Conservation (phyloP, 2,329 filamentous ascomycete species). For the Periconia sp. region DNA sequence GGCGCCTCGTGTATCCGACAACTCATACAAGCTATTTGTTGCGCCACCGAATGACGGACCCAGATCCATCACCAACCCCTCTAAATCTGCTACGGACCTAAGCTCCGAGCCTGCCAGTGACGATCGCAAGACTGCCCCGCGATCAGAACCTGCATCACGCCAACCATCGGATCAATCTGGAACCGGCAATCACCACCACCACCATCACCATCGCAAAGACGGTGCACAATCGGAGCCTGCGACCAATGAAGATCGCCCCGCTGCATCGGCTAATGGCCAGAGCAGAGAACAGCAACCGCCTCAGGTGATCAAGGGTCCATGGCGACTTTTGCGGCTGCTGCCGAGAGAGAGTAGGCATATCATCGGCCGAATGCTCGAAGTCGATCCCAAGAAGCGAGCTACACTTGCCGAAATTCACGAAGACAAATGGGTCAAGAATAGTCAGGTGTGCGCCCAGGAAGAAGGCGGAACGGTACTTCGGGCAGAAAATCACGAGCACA, state of each 20-base stretch:
- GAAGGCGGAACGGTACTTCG: constrained; percentile 74
- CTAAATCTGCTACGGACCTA: constrained; percentile 40
- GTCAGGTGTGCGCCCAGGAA: constrained; percentile 81
- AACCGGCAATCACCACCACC: constrained; percentile 33
- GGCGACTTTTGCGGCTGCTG: constrained; percentile 84
- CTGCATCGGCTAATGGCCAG: constrained; percentile 21
- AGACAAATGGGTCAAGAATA: constrained; percentile 89
- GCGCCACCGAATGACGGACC: constrained; percentile 70
- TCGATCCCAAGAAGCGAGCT: constrained; percentile 82
- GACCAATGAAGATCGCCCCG: constrained; percentile 16
- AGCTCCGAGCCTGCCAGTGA: constrained; percentile 48
- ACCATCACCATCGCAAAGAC: constrained; percentile 39
- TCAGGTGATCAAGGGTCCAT: constrained; percentile 83
- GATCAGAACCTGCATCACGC: constrained; percentile 51
- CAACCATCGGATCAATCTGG: constrained; percentile 34
- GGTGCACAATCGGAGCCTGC: constrained; percentile 24
- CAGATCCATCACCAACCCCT: constrained; percentile 36
- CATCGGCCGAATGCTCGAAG: constrained; percentile 88
- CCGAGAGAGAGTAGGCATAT: constrained; percentile 90
- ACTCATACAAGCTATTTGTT: constrained; percentile 92
- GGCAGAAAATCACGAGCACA: constrained; percentile 80
- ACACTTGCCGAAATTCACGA: constrained; percentile 84
- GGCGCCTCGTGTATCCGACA: constrained; percentile 86
- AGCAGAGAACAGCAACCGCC: constrained; percentile 63
- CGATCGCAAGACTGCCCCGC: constrained; percentile 30